These are phyloP conservation scores for Pilatotrama ljubarskyi DNA, from an alignment of 768 basidiomycete species.

Conservation along the genomic window DNA sequence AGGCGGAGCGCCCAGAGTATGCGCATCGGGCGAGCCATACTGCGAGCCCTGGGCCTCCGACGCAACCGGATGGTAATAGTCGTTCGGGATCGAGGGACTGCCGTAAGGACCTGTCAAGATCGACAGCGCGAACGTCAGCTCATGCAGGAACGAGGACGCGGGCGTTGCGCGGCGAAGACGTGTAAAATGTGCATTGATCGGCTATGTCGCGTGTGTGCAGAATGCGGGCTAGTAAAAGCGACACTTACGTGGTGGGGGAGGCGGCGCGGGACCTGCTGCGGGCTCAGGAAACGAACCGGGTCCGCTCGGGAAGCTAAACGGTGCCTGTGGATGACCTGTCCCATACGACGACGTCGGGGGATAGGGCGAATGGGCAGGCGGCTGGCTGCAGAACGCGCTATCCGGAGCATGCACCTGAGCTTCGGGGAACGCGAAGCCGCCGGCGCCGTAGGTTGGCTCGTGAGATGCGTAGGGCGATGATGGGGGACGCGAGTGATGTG, in stretches of 20 bases:
- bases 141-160: not conserved
- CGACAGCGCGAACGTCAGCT: slow-evolving; percentile 24
- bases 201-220: not conserved
- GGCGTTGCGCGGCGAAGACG: not conserved
- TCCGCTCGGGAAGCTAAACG: slow-evolving; percentile 5
- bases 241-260: slow-evolving; percentile 41
- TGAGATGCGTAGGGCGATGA: not conserved
- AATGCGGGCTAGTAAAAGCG: not conserved
- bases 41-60: not conserved
- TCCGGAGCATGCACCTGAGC: slow-evolving; percentile 12
- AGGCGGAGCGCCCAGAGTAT: slow-evolving; percentile 18
- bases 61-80: slow-evolving; percentile 6
- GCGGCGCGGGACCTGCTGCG: slow-evolving; percentile 27
- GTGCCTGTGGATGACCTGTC: not conserved
- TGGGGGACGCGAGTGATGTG: slow-evolving; percentile 17
- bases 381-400: slow-evolving; percentile 3
- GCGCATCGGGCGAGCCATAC: slow-evolving; percentile 3
- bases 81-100: slow-evolving; percentile 26
- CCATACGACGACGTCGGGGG: not conserved
- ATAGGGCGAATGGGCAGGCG: slow-evolving; percentile 3
- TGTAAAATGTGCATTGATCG: not conserved
- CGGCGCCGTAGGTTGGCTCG: not conserved
- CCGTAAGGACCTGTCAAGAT: slow-evolving; percentile 26
- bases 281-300: slow-evolving; percentile 15
- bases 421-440: slow-evolving; percentile 29